Base-by-base conservation (phyloP, 768 basidiomycete species). In the Boletus reticuloceps region DNA sequence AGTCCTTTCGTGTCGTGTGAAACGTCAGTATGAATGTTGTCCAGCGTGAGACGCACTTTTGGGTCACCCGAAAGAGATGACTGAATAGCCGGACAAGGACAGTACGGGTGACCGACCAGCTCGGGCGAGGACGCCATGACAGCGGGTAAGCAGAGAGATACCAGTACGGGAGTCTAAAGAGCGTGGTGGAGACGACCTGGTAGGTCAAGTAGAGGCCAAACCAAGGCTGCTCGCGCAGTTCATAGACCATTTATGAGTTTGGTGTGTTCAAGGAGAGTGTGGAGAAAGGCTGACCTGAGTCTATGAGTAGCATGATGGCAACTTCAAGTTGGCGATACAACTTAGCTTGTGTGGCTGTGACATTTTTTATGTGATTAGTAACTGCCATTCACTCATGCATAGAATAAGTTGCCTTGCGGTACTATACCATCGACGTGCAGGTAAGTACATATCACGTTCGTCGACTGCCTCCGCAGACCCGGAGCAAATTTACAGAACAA, bases 151-250 rank as follows among this genome's bases (percentile, higher is more conserved):
- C 57, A 29, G 58, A 58, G 13, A 67, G 38, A 46, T 42, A 62
- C 67, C 65, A 69, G 44, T 57, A 66, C 4, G 67, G 67, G 16
- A 66, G 41, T 37, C 67, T 58, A 9, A 66, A 49, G 16, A 69
- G 22, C 0, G 51, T 50, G 4, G 67, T 69, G 17, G 59, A 58
- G 5, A 64, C 22, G 39, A 54, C 43, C 19, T 64, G 63, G 56
- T 65, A 67, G 6, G 62, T 50, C 44, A 64, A 34, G 45, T 64
- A 63, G 16, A 67, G 54, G 16, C 59, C 54, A 45, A 65, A 55
- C 55, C 40, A 54, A 11, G 53, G 53, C 53, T 54, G 53, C 14
- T 44, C 20, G 25, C 42, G 53, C 16, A 54, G 32, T 54, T 54
- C 47, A 54, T 54, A 48, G 40, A 36, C 25, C 53, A 54, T 48